These are phyloP conservation scores for Aspergillus carbonarius DNA, from an alignment of 2,329 filamentous ascomycete genomes.

Conservation along the genomic window DNA sequence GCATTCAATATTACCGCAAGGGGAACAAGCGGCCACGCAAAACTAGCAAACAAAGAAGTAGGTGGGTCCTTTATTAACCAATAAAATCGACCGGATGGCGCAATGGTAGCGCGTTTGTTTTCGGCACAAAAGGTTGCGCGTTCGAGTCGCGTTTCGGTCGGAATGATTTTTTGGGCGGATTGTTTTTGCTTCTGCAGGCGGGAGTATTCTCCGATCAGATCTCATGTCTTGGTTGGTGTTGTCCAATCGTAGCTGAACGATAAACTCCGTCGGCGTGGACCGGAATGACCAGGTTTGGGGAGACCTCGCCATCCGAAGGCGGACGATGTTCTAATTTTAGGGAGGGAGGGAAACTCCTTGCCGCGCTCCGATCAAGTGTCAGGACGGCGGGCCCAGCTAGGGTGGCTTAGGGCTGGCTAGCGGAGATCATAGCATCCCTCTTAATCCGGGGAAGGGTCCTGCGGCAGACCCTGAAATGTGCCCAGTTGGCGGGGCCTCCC, in stretches of 20 bases:
- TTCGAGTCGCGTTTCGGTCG: conserved; percentile 13
- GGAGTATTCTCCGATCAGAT: not conserved
- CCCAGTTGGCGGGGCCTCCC: not conserved
- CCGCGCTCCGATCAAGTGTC: not conserved
- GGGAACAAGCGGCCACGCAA: not conserved
- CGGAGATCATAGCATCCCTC: not conserved
- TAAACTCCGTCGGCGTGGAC: not conserved
- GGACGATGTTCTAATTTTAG: too few relatives aligned
- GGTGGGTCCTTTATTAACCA: not conserved
- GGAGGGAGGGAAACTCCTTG: not conserved
- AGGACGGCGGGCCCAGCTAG: not conserved
- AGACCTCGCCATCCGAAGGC: too few relatives aligned
- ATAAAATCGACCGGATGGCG: conserved; percentile 10
- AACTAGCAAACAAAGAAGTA: not conserved
- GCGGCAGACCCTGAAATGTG: not conserved
- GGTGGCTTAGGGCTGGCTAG: not conserved
- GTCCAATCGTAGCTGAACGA: not conserved
- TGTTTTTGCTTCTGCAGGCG: not conserved
- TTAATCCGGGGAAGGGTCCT: conserved; percentile 6
- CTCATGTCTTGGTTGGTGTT: not conserved
- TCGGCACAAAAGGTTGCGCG: conserved; percentile 13
- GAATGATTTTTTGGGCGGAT: not conserved
- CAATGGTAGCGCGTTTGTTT: conserved; percentile 18
- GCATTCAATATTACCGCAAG: not conserved
- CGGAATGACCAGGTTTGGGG: not conserved